These are phyloP conservation scores for Eucalyptus cloeziana DNA, from an alignment of 345 rosid species.

Conservation along the genomic window DNA sequence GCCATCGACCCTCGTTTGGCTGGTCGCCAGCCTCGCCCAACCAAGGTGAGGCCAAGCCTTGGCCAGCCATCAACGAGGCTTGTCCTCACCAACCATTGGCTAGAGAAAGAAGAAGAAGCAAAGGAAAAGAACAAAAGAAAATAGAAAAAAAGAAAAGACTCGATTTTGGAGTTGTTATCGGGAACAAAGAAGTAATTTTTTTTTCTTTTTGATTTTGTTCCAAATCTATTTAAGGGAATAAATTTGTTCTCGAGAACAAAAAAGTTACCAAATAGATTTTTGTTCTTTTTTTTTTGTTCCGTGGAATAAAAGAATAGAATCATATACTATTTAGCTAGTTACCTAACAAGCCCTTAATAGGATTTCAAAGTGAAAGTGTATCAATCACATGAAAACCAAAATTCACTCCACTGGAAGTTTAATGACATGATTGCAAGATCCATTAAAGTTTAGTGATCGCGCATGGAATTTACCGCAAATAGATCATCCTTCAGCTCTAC, in stretches of 20 bases:
- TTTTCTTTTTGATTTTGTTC: fast-evolving
- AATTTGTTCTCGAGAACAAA: no score
- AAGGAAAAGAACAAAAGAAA: no score
- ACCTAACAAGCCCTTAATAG: no score
- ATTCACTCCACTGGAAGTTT: neutral
- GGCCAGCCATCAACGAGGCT: fast-evolving
- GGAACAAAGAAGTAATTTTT: no score
- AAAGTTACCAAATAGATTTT: fast-evolving
- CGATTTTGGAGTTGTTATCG: fast-evolving
- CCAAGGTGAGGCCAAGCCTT: no score
- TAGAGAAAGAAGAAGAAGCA: no score
- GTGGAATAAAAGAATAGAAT: no score
- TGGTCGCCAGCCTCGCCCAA: fast-evolving
- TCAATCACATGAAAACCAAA: neutral
- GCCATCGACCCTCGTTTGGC: fast-evolving
- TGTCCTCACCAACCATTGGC: no score
- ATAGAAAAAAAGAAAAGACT: no score
- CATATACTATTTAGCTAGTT: fast-evolving
- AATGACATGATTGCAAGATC: neutral
- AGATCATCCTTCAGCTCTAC: neutral
- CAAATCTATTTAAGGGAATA: no score
- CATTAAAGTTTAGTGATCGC: neutral
- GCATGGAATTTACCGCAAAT: neutral
- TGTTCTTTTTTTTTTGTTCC: fast-evolving
- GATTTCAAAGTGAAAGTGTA: neutral